A percentile compares a stretch with the other conserved stretches of the same genome.
Conservation (phyloP, 2,329 filamentous ascomycete genomes). For the Gaeumannomyces tritici region DNA sequence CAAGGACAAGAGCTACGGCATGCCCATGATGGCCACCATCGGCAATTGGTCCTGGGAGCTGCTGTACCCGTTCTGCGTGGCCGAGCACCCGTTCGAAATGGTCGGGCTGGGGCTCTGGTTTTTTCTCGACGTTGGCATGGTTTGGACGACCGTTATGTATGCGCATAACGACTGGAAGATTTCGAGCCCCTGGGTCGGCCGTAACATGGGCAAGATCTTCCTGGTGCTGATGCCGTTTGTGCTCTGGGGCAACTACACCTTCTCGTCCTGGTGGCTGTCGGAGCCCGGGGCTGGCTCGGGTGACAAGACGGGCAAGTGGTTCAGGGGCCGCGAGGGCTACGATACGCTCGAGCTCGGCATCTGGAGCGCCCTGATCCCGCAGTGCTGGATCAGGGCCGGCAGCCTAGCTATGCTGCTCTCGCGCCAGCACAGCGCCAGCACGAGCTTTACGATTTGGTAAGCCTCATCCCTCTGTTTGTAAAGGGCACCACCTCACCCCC, state of each 20-base stretch:
- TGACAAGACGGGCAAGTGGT: constrained; percentile 35
- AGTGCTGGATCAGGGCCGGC: constrained; percentile 28
- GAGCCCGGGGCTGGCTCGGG: constrained; percentile 24
- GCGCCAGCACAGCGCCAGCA: constrained; percentile 36
- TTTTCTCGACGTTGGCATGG: constrained; percentile 35
- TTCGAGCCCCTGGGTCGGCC: constrained; percentile 27
- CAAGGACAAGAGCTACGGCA: constrained; percentile 34
- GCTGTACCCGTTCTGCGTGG: constrained; percentile 36
- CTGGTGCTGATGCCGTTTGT: constrained; percentile 24
- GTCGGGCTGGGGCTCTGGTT: constrained; percentile 39
- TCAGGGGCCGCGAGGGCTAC: constrained; percentile 25
- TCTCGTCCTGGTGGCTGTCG: constrained; percentile 37
- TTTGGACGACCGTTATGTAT: constrained; percentile 33
- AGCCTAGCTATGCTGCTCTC: constrained; percentile 33
- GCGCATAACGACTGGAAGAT: constrained; percentile 27
- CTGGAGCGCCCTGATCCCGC: constrained; percentile 35
- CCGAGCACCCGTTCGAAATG: constrained; percentile 31
- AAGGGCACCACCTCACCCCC: too few species aligned
- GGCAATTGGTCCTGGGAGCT: constrained; percentile 43
- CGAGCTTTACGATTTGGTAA: constrained; percentile 38
- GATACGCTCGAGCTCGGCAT: constrained; percentile 41
- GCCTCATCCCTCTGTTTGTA: constrained; percentile 10
- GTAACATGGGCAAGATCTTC: constrained; percentile 23
- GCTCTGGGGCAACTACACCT: constrained; percentile 26
- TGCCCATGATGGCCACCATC: constrained; percentile 38